phyloP scores from a whole-genome alignment of 2,329 filamentous ascomycete genomes.

The Hypocrella siamensis region DNA sequence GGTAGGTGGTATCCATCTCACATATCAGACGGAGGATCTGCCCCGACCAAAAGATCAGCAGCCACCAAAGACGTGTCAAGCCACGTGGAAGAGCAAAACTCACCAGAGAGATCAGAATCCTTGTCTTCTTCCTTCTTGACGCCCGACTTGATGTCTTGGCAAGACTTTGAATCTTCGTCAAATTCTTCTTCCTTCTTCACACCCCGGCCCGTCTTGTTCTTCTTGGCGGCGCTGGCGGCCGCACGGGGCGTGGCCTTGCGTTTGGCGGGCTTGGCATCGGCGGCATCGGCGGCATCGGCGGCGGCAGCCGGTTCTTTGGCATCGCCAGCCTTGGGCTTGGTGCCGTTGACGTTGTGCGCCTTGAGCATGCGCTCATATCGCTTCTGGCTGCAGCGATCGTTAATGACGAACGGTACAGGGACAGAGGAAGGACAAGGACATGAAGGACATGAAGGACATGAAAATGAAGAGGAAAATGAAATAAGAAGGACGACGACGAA shows the following conservation, averaged over 20 bases:
- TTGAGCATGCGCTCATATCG: constrained; percentile 53
- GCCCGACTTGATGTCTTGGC: constrained; percentile 5
- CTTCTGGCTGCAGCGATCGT: constrained; percentile 38
- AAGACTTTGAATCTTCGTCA: constrained; percentile 9
- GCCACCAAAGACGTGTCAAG: too few relatives aligned
- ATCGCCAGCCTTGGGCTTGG: constrained; percentile 5
- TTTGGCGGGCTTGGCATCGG: constrained; percentile 11
- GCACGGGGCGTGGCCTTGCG: constrained; percentile 13
- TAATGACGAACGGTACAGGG: too few relatives aligned
- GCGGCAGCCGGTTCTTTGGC: too few relatives aligned
- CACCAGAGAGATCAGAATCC: constrained; percentile 13
- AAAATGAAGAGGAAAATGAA: background rate
- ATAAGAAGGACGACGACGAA: background rate
- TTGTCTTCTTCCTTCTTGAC: constrained; percentile 7
- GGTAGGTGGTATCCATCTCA: too few relatives aligned
- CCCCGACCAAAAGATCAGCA: too few relatives aligned
- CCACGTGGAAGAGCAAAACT: background rate
- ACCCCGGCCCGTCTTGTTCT: constrained; percentile 8
- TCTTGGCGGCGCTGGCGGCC: constrained; percentile 10
- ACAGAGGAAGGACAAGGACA: background rate
- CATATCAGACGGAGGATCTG: too few relatives aligned
- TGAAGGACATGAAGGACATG: background rate
- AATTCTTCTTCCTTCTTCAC: constrained; percentile 12
- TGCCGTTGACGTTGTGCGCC: constrained; percentile 28
- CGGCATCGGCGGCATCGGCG: constrained; percentile 4